Percentiles rank a stretch among this genome's conserved stretches.
Conservation (phyloP, 129 eudicot genomes). For the Kitagawia praeruptora region DNA sequence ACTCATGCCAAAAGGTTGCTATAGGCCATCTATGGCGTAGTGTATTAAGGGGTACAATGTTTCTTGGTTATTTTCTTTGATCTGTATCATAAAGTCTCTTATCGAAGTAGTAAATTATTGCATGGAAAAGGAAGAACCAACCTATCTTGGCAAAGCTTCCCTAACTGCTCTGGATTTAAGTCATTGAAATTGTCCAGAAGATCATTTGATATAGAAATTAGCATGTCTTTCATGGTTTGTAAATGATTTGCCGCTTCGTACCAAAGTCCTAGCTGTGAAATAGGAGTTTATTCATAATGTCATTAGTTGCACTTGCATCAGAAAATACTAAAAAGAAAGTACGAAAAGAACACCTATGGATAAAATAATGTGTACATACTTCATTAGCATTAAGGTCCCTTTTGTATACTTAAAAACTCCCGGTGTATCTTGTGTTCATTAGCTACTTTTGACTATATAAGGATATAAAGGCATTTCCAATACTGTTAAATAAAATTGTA, state of each 20-base stretch:
- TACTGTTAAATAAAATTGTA: too few species aligned
- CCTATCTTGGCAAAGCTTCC: constrained; percentile 88
- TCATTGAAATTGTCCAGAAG: constrained; percentile 70
- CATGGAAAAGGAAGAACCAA: constrained; percentile 16
- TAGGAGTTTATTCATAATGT: constrained; percentile 14
- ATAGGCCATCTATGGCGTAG: too few species aligned
- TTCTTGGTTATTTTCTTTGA: not conserved
- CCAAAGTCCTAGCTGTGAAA: constrained; percentile 78
- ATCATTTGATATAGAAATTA: constrained; percentile 84
- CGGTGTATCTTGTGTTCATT: not conserved
- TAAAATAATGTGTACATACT: not conserved
- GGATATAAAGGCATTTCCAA: too few species aligned
- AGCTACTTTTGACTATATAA: too few species aligned
- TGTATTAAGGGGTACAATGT: not conserved
- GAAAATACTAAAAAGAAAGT: constrained; percentile 5
- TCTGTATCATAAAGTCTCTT: not conserved
- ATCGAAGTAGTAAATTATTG: not conserved
- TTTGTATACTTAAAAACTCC: not conserved
- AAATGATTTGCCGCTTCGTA: constrained; percentile 73
- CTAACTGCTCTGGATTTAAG: constrained; percentile 46
- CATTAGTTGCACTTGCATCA: constrained; percentile 2
- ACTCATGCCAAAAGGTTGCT: too few species aligned
- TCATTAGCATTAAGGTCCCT: not conserved
- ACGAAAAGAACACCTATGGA: not conserved
- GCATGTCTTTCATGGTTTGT: constrained; percentile 74